Evolutionary conservation across 2,329 filamentous ascomycete species (phyloP).

Genomic region (Fusarium stilboides): DNA sequence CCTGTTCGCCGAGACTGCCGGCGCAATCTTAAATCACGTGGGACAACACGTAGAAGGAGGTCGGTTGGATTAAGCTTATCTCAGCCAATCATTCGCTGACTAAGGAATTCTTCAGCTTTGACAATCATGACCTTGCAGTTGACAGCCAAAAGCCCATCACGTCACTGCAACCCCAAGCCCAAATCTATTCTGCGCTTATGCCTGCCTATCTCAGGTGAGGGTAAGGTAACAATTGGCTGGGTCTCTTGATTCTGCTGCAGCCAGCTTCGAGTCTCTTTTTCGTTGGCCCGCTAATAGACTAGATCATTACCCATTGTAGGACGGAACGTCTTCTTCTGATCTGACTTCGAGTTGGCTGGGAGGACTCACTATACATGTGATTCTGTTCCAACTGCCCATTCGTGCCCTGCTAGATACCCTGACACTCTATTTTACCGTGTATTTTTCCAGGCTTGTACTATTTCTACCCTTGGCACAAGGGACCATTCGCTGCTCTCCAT

Average conservation of each 20-base stretch:
- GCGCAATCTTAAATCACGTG: constrained; percentile 42
- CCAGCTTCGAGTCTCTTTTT: constrained; percentile 3
- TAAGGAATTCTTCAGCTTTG: constrained; percentile 9
- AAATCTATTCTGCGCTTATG: constrained; percentile 12
- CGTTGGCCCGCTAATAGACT: constrained; percentile 22
- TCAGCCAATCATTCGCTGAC: constrained; percentile 32
- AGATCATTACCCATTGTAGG: constrained; percentile 8
- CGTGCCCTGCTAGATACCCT: constrained; percentile 22
- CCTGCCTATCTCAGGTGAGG: constrained; percentile 16
- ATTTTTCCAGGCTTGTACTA: constrained; percentile 20
- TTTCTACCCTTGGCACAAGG: constrained; percentile 5
- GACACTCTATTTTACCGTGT: constrained; percentile 20
- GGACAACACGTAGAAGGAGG: background rate
- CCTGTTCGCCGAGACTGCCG: constrained; percentile 37
- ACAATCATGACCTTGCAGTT: background rate
- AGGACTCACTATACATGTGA: constrained; percentile 21
- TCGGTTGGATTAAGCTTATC: background rate
- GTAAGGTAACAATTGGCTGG: constrained; percentile 8
- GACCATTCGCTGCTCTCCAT: constrained; percentile 20
- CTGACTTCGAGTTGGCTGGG: constrained; percentile 15
- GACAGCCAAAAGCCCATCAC: constrained; percentile 29
- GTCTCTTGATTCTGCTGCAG: constrained; percentile 9
- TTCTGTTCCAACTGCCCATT: constrained; percentile 17
- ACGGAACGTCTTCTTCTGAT: constrained; percentile 13
- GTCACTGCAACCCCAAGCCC: constrained; percentile 32